Evolutionary conservation across 805 yeast genomes (phyloP).

Genomic region (Metschnikowia dekortorum): DNA sequence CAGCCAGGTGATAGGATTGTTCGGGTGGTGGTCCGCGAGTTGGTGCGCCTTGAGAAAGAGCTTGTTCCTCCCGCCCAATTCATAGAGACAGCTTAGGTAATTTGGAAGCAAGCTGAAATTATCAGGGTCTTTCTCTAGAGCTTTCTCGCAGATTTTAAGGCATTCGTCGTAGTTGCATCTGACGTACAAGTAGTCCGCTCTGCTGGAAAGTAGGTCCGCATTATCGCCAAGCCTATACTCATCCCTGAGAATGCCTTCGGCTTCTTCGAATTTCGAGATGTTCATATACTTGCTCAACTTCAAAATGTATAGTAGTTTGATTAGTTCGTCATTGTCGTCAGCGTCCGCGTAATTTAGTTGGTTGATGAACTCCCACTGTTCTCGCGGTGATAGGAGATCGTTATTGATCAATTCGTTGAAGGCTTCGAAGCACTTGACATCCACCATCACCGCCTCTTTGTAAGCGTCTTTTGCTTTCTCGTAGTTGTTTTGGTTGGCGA

Average conservation of each 20-base stretch:
- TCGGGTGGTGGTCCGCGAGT: constrained; percentile 79
- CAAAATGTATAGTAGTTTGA: constrained; percentile 71
- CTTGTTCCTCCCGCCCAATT: constrained; percentile 76
- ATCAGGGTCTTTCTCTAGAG: constrained; percentile 57
- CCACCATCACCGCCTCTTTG: constrained; percentile 80
- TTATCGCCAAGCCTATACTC: constrained; percentile 70
- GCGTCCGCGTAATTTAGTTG: constrained; percentile 64
- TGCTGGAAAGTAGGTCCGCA: constrained; percentile 61
- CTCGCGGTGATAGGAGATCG: constrained; percentile 73
- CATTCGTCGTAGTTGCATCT: constrained; percentile 81
- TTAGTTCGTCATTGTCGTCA: constrained; percentile 76
- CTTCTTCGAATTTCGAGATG: constrained; percentile 54
- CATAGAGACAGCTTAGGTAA: constrained; percentile 80
- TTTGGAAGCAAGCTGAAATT: constrained; percentile 70
- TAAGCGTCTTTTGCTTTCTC: constrained; percentile 83
- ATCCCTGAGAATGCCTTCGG: constrained; percentile 60
- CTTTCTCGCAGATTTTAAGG: constrained; percentile 63
- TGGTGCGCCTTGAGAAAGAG: constrained; percentile 78
- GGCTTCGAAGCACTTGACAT: constrained; percentile 91
- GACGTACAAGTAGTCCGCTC: constrained; percentile 65
- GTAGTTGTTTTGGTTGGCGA: constrained; percentile 76
- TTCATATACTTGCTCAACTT: constrained; percentile 70
- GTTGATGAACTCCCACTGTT: constrained; percentile 78
- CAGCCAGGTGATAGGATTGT: constrained; percentile 80
- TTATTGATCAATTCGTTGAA: constrained; percentile 71